Percentiles rank a stretch among this genome's conserved stretches.
Evolutionary conservation across 352 stramenopile genomes (phyloP).

Genomic region (Thraustochytrium sp.): DNA sequence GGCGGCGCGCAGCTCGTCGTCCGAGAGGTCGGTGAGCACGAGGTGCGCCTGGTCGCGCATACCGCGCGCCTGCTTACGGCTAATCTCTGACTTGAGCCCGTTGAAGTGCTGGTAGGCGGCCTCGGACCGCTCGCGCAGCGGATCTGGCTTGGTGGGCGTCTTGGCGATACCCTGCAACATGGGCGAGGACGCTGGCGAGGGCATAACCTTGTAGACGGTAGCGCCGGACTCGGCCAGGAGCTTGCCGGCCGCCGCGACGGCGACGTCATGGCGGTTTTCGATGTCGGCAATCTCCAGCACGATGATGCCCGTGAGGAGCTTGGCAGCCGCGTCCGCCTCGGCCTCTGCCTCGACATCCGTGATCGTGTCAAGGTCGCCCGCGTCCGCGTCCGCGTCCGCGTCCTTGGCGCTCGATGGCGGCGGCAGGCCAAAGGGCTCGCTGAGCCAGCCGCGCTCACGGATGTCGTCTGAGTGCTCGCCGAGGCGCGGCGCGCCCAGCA

Average conservation of each 20-base stretch:
- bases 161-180: background rate
- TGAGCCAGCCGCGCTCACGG: background rate
- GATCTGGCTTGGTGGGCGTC: background rate
- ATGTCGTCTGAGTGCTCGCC: background rate
- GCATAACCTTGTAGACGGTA: background rate
- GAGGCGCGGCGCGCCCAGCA: background rate
- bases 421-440: background rate
- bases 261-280: background rate
- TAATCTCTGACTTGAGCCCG: background rate
- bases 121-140: background rate
- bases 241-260: background rate
- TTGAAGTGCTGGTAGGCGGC: background rate
- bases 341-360: background rate
- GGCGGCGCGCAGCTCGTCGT: background rate
- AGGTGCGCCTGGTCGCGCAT: background rate
- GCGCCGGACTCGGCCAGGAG: background rate
- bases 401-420: background rate
- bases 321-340: background rate
- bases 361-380: background rate
- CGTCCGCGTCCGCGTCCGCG: background rate
- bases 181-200: background rate
- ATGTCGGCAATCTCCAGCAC: background rate
- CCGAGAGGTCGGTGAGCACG: background rate
- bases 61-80: background rate
- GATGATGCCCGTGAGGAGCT: background rate